These are phyloP conservation scores for Chaetomiaceae sp. DNA, from an alignment of 2,329 filamentous ascomycete genomes.

Conservation along the genomic window DNA sequence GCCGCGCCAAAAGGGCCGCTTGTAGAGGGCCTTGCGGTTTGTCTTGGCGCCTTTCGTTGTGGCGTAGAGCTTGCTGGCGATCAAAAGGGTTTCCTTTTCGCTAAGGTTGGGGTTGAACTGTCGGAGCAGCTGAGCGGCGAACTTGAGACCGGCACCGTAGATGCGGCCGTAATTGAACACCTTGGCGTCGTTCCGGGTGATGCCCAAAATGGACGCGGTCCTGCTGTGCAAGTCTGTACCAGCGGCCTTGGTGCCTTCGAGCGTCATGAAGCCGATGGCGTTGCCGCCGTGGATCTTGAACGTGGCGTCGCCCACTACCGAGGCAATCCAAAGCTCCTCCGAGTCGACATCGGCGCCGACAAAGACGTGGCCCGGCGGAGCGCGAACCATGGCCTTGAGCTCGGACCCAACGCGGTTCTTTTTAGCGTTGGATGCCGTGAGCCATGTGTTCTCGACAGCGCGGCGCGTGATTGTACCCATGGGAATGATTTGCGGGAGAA, in stretches of 20 bases:
- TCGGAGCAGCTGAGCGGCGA: slow-evolving; percentile 80
- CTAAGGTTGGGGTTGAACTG: slow-evolving; percentile 88
- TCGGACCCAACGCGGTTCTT: slow-evolving; percentile 93
- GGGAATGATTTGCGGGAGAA: slow-evolving; percentile 90
- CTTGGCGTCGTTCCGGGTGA: slow-evolving; percentile 92
- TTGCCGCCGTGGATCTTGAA: slow-evolving; percentile 96
- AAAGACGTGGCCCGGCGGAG: slow-evolving; percentile 85
- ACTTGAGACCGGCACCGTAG: slow-evolving; percentile 94
- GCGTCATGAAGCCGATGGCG: slow-evolving; percentile 97
- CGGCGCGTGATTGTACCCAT: slow-evolving; percentile 97
- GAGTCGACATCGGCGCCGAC: slow-evolving; percentile 97
- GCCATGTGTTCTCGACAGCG: slow-evolving; percentile 96
- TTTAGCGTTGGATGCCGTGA: slow-evolving; percentile 96
- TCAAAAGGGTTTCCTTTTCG: slow-evolving; percentile 70
- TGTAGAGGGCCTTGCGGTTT: slow-evolving; percentile 64
- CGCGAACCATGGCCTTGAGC: slow-evolving; percentile 92
- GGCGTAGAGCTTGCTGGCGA: slow-evolving; percentile 75
- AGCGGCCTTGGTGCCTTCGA: slow-evolving; percentile 90
- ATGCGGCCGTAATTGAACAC: slow-evolving; percentile 99
- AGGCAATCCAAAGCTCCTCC: slow-evolving; percentile 97
- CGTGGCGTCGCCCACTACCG: slow-evolving; percentile 86
- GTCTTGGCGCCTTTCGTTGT: slow-evolving; percentile 90
- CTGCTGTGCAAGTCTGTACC: slow-evolving; percentile 93
- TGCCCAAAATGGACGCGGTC: slow-evolving; percentile 86
- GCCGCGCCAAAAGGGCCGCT: slow-evolving; percentile 85